A percentile compares a stretch with the other conserved stretches of the same genome.
Evolutionary conservation across 805 yeast species (phyloP).

Genomic region (Huiozyma naganishii): DNA sequence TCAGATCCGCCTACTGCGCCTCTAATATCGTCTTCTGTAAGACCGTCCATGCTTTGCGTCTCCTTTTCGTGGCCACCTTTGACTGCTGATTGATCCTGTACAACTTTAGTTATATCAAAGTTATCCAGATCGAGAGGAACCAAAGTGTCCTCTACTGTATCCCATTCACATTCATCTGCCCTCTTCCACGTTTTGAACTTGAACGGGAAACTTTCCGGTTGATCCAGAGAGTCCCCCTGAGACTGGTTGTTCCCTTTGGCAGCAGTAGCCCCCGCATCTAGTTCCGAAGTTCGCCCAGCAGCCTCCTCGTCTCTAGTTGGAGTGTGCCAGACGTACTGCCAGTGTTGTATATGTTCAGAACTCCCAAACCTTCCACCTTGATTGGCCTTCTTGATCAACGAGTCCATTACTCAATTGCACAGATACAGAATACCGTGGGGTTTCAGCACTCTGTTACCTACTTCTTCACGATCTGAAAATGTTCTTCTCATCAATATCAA

Average conservation of each 20-base stretch:
- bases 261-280: conserved; percentile 1
- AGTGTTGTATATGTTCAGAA: conserved; percentile 13
- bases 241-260: not conserved
- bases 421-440: not conserved
- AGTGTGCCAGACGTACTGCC: conserved; percentile 27
- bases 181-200: conserved; percentile 17
- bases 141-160: conserved; percentile 1
- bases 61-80: conserved; percentile 6
- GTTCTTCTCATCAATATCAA: no score
- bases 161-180: not conserved
- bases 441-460: not conserved
- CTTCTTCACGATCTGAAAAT: not conserved
- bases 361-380: conserved; percentile 9
- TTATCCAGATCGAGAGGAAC: conserved; percentile 31
- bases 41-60: conserved; percentile 9
- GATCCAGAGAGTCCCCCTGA: not conserved
- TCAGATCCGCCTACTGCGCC: conserved; percentile 43
- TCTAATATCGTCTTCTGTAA: conserved; percentile 39
- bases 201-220: conserved; percentile 14
- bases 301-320: conserved; percentile 9
- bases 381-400: conserved; percentile 20
- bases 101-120: conserved; percentile 20
- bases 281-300: not conserved
- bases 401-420: conserved; percentile 3
- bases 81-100: conserved; percentile 2